Percentiles rank a stretch among this genome's conserved stretches.
Evolutionary conservation across 768 basidiomycete species (phyloP).

Genomic region (Leucocoprinus leucothites): DNA sequence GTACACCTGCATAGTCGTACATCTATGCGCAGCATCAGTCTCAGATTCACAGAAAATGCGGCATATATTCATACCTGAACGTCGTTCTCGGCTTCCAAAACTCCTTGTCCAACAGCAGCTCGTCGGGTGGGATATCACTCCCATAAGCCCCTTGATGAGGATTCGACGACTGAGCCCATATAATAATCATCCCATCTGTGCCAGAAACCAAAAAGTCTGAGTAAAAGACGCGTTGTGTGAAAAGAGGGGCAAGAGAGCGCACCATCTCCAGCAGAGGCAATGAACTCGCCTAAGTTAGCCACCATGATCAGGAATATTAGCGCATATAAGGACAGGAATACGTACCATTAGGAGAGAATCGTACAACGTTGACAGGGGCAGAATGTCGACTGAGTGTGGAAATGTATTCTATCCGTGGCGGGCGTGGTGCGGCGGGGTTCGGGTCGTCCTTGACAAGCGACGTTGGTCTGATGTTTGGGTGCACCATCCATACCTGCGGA

Average conservation of each 20-base stretch:
- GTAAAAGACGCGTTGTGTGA: constrained; percentile 13
- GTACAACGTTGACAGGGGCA: constrained; percentile 92
- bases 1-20: constrained; percentile 94
- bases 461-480: constrained; percentile 82
- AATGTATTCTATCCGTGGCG: constrained; percentile 93
- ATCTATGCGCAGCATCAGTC: constrained; percentile 43
- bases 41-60: neutral
- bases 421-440: constrained; percentile 30
- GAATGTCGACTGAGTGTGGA: constrained; percentile 92
- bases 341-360: constrained; percentile 91
- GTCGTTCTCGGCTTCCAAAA: constrained; percentile 90
- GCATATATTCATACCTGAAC: constrained; percentile 54
- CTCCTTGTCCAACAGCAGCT: constrained; percentile 88
- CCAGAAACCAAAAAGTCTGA: constrained; percentile 1
- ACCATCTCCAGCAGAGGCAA: constrained; percentile 99
- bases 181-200: constrained; percentile 93
- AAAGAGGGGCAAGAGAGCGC: constrained; percentile 24
- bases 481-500: constrained; percentile 85
- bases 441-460: constrained; percentile 37
- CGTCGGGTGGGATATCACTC: constrained; percentile 75
- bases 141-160: constrained; percentile 75
- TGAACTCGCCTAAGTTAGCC: constrained; percentile 67
- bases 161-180: constrained; percentile 84
- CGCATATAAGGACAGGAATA: constrained; percentile 10
- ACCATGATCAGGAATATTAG: neutral